These are phyloP conservation scores for Narthecium ossifragum DNA, from an alignment of 106 monocot genomes.

Conservation along the genomic window DNA sequence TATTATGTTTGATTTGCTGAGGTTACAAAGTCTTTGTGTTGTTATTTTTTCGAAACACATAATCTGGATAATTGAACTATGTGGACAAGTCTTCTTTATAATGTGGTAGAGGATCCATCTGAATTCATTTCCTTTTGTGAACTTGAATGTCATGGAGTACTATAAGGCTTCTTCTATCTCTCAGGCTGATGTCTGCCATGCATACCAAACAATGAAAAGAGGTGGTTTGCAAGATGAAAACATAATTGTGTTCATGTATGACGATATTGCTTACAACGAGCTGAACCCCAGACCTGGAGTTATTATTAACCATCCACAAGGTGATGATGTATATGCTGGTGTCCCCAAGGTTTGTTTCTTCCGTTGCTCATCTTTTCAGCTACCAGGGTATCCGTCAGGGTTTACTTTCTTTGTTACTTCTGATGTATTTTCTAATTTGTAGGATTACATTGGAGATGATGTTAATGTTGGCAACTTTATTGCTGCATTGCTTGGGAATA, in stretches of 20 bases:
- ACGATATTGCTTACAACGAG: constrained; percentile 80
- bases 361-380: no score
- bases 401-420: not conserved
- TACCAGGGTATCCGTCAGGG: not conserved
- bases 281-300: constrained; percentile 78
- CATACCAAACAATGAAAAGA: not conserved
- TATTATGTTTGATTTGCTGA: no score
- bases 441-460: constrained; percentile 85
- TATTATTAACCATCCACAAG: constrained; percentile 82
- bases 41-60: no score
- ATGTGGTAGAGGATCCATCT: not conserved
- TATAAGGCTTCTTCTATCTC: not conserved
- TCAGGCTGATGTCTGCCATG: constrained; percentile 3
- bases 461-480: constrained; percentile 78
- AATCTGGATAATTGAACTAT: no score
- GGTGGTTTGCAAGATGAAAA: constrained; percentile 38
- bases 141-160: not conserved
- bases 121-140: not conserved
- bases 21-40: not conserved
- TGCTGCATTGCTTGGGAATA: constrained; percentile 82
- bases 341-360: constrained; percentile 98
- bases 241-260: constrained; percentile 84
- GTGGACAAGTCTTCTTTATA: not conserved
- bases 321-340: constrained; percentile 80
- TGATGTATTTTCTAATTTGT: no score